Evolutionary conservation across 805 yeast species (phyloP).

Genomic region (Jamesozyma spencerorum): DNA sequence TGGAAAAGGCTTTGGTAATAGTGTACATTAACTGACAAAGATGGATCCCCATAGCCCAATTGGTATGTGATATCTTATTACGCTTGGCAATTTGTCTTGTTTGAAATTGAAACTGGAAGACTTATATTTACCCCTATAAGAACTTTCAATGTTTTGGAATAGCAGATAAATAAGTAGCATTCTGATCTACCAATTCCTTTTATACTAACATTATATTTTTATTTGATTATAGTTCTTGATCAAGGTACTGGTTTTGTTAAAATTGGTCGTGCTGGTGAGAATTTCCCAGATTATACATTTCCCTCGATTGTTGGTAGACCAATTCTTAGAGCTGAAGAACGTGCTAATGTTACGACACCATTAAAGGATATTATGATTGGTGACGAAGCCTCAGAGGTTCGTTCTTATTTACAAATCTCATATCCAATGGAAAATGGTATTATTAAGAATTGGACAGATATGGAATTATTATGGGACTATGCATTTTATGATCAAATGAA

Average conservation of each 20-base stretch:
- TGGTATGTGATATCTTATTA: slow-evolving; percentile 18
- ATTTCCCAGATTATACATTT: slow-evolving; percentile 93
- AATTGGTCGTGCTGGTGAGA: slow-evolving; percentile 92
- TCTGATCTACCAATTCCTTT: background rate
- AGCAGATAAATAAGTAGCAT: background rate
- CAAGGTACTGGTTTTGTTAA: slow-evolving; percentile 99
- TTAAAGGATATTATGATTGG: slow-evolving; percentile 98
- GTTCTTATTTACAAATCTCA: slow-evolving; percentile 84
- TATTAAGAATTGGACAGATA: slow-evolving; percentile 95
- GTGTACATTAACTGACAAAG: background rate
- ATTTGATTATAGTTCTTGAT: slow-evolving; percentile 61
- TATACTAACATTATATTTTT: background rate
- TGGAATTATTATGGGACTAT: slow-evolving; percentile 97
- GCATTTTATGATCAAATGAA: slow-evolving; percentile 89
- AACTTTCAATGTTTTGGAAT: background rate
- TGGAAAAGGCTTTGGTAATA: background rate
- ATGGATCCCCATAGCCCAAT: slow-evolving; percentile 31
- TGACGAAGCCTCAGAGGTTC: slow-evolving; percentile 82
- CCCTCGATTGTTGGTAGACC: slow-evolving; percentile 98
- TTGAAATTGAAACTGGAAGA: background rate
- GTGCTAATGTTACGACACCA: slow-evolving; percentile 51
- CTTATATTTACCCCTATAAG: slow-evolving; percentile 4
- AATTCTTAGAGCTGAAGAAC: slow-evolving; percentile 91
- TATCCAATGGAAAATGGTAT: slow-evolving; percentile 99
- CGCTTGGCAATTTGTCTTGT: background rate